Evolutionary conservation across 116 monocot genomes (phyloP).

Genomic region (Zostera marina): DNA sequence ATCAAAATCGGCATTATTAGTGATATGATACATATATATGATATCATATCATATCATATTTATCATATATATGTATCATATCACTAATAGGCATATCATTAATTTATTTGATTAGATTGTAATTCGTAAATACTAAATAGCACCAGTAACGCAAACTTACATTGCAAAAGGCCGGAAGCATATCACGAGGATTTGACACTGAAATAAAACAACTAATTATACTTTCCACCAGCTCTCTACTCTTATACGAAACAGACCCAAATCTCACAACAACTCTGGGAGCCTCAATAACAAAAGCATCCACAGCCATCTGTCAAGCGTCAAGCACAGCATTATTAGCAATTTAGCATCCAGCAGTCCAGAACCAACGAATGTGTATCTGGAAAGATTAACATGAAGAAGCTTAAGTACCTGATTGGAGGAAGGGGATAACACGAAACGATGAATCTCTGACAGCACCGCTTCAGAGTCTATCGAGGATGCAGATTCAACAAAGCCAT

Average conservation of each 20-base stretch:
- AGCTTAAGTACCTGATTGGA: conserved; percentile 26
- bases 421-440: conserved; percentile 23
- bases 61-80: too few relatives aligned
- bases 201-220: conserved; percentile 40
- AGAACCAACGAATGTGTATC: not conserved
- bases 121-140: too few relatives aligned
- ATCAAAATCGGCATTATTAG: too few relatives aligned
- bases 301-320: conserved; percentile 50
- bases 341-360: too few relatives aligned
- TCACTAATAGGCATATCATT: too few relatives aligned
- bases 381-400: not conserved
- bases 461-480: conserved; percentile 11
- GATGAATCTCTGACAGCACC: conserved; percentile 31
- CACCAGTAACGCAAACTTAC: conserved; percentile 10
- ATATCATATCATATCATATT: too few relatives aligned
- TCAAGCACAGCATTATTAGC: not conserved
- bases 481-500: conserved; percentile 21
- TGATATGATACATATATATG: too few relatives aligned
- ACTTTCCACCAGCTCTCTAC: conserved; percentile 22
- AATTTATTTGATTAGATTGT: too few relatives aligned
- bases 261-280: conserved; percentile 48
- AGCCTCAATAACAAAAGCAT: conserved; percentile 44
- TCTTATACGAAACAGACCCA: conserved; percentile 36
- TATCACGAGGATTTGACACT: conserved; percentile 52
- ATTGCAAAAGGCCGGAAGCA: conserved; percentile 71